Percentiles rank a stretch among this genome's conserved stretches.
Conservation (phyloP, 1,284 basidiomycete species). For the Athelia sp. region DNA sequence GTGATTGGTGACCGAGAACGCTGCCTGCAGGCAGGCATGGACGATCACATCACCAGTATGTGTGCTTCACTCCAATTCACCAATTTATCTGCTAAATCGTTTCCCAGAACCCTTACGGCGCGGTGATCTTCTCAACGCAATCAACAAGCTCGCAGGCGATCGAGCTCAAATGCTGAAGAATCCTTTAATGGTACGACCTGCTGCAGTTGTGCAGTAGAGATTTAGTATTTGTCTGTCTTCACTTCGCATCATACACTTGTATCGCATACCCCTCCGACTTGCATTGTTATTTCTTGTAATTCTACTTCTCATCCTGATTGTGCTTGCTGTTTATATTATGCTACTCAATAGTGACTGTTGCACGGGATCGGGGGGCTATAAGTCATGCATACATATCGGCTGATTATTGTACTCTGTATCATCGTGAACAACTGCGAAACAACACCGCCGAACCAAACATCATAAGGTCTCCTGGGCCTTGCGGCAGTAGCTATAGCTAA, state of each 20-base stretch:
- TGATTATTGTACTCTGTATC: too few relatives aligned
- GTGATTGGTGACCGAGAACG: conserved; percentile 96
- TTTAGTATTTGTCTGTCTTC: too few relatives aligned
- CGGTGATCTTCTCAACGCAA: conserved; percentile 71
- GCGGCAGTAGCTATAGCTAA: too few relatives aligned
- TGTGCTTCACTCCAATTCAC: conserved; percentile 6
- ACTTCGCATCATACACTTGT: neutral
- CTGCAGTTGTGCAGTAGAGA: neutral
- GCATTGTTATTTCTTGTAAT: too few relatives aligned
- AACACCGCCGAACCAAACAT: too few relatives aligned
- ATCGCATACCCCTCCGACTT: neutral
- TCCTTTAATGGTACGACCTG: neutral
- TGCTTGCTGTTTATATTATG: too few relatives aligned
- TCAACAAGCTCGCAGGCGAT: conserved; percentile 64
- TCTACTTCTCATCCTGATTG: too few relatives aligned
- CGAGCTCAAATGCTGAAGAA: conserved; percentile 20
- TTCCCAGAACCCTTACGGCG: conserved; percentile 65
- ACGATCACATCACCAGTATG: conserved; percentile 74
- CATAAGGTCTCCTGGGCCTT: too few relatives aligned
- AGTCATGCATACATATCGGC: too few relatives aligned
- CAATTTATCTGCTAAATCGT: conserved; percentile 11
- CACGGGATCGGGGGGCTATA: too few relatives aligned
- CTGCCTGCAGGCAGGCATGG: conserved; percentile 90
- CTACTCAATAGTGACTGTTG: too few relatives aligned
- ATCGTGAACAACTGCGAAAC: too few relatives aligned